Conservation (phyloP, 179 eudicot genomes). For the Heliamphora ciliata region DNA sequence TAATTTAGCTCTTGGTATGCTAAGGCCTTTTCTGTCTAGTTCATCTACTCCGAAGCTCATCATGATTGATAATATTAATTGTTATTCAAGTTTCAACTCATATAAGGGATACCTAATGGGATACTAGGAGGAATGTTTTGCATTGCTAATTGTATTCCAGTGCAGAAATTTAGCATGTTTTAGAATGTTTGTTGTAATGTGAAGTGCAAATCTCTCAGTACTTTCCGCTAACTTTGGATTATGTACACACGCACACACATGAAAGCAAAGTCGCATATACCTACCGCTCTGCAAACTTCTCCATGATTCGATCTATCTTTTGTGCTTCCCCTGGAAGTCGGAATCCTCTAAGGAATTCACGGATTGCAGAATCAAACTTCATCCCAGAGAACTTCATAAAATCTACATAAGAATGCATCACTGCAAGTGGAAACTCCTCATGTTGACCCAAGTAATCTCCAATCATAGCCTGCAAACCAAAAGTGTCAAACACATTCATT, state of each 20-base stretch:
- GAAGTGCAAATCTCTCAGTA: neutral
- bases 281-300: conserved; percentile 97
- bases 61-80: neutral
- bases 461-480: conserved; percentile 70
- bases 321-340: conserved; percentile 99
- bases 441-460: conserved; percentile 98
- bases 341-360: conserved; percentile 84
- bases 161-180: neutral
- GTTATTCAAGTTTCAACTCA: neutral
- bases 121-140: neutral
- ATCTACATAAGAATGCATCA: conserved; percentile 97
- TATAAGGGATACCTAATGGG: neutral
- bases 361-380: conserved; percentile 85
- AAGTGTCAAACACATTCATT: conserved; percentile 7
- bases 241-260: neutral
- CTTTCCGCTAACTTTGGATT: neutral
- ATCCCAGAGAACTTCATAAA: conserved; percentile 82
- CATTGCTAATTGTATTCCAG: neutral
- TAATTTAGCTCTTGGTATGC: neutral
- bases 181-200: neutral
- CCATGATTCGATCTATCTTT: conserved; percentile 97
- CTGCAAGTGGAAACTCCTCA: conserved; percentile 87
- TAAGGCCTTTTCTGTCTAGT: neutral
- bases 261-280: conserved; percentile 18
- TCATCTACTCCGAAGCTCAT: neutral